Evolutionary conservation across 805 yeast genomes (phyloP), one percentile per base, ranked within the genome.

Genomic region (Metahyphopichia silvanorum): DNA sequence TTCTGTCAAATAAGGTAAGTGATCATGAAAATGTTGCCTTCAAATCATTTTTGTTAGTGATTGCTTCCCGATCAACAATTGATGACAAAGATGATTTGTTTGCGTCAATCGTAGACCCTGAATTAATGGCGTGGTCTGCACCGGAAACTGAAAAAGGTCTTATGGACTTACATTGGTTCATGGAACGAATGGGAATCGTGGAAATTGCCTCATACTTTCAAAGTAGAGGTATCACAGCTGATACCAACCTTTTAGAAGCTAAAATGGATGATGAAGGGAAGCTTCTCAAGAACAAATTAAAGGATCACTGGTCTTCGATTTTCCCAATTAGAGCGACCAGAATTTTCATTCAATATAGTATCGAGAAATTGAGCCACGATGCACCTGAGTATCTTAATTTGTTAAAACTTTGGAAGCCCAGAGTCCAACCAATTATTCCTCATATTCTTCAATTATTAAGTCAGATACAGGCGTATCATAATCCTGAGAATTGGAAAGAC

Each of bases 311-410:
- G 98, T 82, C 91, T 17, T 82, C 89, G 0, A 75, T 91, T 13
- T 94, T 94, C 60, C 98, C 98, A 0, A 88, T 91, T 20, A 76
- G 98, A 44, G 95, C 97, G 2, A 91, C 98, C 0, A 74, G 99
- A 49, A 84, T 93, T 43, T 86, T 89, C 53, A 81, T 94, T 36
- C 98, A 94, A 57, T 94, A 93, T 57, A 86, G 96, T 25, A 88
- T 93, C 55, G 98, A 93, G 50, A 86, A 88, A 53, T 71, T 93
- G 15, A 82, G 77, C 29, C 95, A 86, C 44, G 79, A 79, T 38
- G 77, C 89, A 0, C 77, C 77, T 5, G 94, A 86, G 40, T 89
- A 79, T 50, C 69, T 73, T 48, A 74, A 76, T 40, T 63, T 91
- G 30, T 69, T 89, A 32, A 70, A 69, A 28, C 62, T 93, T 40